Evolutionary conservation across 371 early-diverging fungal species (phyloP).

Genomic region (Cokeromyces recurvatus): DNA sequence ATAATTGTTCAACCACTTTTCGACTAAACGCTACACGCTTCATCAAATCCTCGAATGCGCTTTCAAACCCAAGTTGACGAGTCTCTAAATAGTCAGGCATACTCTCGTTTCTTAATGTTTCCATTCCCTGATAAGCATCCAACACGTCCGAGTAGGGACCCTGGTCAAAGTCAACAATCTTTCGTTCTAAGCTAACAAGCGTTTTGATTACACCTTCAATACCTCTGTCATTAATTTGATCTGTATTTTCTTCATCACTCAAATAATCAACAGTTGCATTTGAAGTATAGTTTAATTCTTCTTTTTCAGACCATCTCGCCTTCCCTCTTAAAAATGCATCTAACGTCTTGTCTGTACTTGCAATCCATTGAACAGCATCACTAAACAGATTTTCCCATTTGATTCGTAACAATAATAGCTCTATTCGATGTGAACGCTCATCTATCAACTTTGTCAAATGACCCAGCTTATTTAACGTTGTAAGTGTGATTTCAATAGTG

Average conservation of each 20-base stretch:
- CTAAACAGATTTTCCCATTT: conserved; percentile 45
- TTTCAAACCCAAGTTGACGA: conserved; percentile 44
- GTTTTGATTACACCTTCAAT: conserved; percentile 34
- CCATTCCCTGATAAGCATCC: conserved; percentile 46
- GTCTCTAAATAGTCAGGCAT: conserved; percentile 41
- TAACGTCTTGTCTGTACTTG: conserved; percentile 27
- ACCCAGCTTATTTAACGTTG: conserved; percentile 38
- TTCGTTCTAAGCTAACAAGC: conserved; percentile 25
- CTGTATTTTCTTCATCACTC: conserved; percentile 8
- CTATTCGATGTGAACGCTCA: conserved; percentile 26
- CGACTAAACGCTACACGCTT: conserved; percentile 37
- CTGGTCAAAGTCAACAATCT: conserved; percentile 40
- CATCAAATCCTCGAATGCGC: conserved; percentile 40
- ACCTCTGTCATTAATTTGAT: conserved; percentile 5
- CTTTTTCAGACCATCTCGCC: conserved; percentile 33
- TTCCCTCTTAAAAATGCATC: conserved; percentile 26
- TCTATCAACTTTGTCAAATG: conserved; percentile 27
- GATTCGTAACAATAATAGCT: conserved; percentile 28
- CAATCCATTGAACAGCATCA: conserved; percentile 41
- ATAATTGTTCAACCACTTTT: conserved; percentile 41
- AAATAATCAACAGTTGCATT: conserved; percentile 1
- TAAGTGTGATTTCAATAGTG: conserved; percentile 48
- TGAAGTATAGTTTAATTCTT: conserved; percentile 8
- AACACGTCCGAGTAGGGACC: conserved; percentile 29
- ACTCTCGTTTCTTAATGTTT: conserved; percentile 14